Percentiles rank a stretch among this genome's conserved stretches.
These are phyloP conservation scores for Aspergillus steynii DNA, from an alignment of 495 filamentous ascomycete species.

Conservation along the genomic window DNA sequence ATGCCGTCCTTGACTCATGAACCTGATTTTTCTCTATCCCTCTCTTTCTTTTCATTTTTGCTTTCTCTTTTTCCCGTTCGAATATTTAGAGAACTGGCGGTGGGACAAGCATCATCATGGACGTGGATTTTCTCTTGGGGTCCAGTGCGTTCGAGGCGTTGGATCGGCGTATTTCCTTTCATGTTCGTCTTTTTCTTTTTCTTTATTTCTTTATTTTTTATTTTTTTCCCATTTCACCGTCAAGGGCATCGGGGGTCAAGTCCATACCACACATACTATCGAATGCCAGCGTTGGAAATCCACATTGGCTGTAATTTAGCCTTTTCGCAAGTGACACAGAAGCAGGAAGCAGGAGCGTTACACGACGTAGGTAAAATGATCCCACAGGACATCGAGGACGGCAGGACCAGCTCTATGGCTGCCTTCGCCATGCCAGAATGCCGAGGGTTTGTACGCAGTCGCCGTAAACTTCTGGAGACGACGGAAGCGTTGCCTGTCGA, in stretches of 20 bases:
- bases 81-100: neutral
- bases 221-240: neutral
- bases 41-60: neutral
- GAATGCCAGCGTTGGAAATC: neutral
- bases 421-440: neutral
- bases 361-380: neutral
- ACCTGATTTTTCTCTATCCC: neutral
- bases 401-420: neutral
- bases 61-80: neutral
- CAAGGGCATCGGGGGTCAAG: neutral
- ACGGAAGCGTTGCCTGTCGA: neutral
- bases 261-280: neutral
- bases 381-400: neutral
- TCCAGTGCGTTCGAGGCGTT: conserved; percentile 1
- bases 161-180: neutral
- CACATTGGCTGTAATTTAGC: neutral
- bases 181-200: neutral
- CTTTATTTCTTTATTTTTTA: neutral
- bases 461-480: no score
- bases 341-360: neutral
- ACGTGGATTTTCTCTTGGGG: neutral
- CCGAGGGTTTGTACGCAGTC: no score
- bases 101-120: neutral
- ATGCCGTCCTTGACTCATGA: conserved; percentile 31
- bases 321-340: neutral